Conservation (phyloP, 2,329 filamentous ascomycete genomes). For the Cordyceps cicadae region DNA sequence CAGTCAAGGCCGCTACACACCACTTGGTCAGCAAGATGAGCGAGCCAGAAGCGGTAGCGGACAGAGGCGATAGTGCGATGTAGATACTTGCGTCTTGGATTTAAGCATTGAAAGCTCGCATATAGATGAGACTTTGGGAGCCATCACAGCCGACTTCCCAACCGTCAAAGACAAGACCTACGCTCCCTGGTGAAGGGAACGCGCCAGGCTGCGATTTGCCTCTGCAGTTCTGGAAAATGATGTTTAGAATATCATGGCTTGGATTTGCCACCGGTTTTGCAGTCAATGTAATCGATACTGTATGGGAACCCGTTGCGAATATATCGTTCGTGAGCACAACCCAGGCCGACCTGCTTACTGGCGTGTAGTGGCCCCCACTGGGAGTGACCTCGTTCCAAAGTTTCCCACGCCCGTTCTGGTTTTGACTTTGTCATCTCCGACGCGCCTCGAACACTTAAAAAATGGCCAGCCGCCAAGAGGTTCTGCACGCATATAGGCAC, state of each 20-base stretch:
- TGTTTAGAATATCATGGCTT: not conserved
- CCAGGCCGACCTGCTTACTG: too few relatives aligned
- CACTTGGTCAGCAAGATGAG: constrained; percentile 34
- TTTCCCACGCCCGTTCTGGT: not conserved
- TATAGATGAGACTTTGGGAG: constrained; percentile 1
- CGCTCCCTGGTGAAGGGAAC: not conserved
- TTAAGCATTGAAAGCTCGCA: constrained; percentile 12
- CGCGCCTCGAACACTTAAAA: not conserved
- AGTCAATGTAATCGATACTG: not conserved
- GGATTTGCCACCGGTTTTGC: not conserved
- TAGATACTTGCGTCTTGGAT: constrained; percentile 31
- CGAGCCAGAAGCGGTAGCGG: constrained; percentile 17
- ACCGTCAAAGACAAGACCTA: too few relatives aligned
- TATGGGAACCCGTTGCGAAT: too few relatives aligned
- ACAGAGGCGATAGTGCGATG: constrained; percentile 19
- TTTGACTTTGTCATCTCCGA: not conserved
- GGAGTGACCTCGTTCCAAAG: not conserved
- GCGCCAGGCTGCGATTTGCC: not conserved
- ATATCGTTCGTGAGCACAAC: too few relatives aligned
- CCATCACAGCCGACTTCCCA: not conserved
- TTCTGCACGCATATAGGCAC: constrained; percentile 60
- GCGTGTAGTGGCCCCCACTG: not conserved
- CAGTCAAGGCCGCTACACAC: constrained; percentile 34
- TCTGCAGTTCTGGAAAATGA: not conserved
- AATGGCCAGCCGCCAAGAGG: constrained; percentile 24